Base-by-base conservation (phyloP, 805 yeast species). In the Pichia phayaonensis region DNA sequence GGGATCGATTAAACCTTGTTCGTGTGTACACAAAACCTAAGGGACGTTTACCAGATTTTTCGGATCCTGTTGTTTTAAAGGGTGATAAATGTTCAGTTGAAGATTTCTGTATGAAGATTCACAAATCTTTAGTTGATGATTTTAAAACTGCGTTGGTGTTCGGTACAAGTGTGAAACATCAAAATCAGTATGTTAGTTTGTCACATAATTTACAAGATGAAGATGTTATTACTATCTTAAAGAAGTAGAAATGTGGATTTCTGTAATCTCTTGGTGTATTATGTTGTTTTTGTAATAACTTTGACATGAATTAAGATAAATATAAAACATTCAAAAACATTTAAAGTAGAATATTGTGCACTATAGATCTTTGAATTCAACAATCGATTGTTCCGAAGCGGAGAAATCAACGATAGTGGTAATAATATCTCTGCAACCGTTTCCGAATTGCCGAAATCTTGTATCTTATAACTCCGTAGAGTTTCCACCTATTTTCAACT, bases 1-100 rank as follows among this genome's bases (percentile, higher is more conserved):
- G 99, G 99, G 87, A 83, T 49, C 80, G 84, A 65, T 77, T 94
- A 61, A 83, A 87, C 59, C 74, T 94, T 62, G 98, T 92, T 40
- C 82, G 99, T 65, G 97, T 94, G 21, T 94, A 92, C 71, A 94
- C 99, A 8, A 94, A 92, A 64, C 99, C 99, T 47, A 94, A 90
- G 75, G 98, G 98, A 27, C 79, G 75, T 59, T 74, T 84, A 59
- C 99, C 99, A 10, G 99, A 94, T 68, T 94, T 92, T 68, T 75
- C 76, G 39, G 98, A 94, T 61, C 99, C 99, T 2, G 94, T 94
- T 50, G 98, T 94, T 47, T 72, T 94, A 63, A 80, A 96, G 65
- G 78, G 79, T 49, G 90, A 83, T 56, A 80, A 86, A 56, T 82
- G 90, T 65, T 70, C 96, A 1, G 95, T 94, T 43, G 96, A 86